Evolutionary conservation across 1,284 basidiomycete genomes (phyloP).

Genomic region (Trametes pubescens): DNA sequence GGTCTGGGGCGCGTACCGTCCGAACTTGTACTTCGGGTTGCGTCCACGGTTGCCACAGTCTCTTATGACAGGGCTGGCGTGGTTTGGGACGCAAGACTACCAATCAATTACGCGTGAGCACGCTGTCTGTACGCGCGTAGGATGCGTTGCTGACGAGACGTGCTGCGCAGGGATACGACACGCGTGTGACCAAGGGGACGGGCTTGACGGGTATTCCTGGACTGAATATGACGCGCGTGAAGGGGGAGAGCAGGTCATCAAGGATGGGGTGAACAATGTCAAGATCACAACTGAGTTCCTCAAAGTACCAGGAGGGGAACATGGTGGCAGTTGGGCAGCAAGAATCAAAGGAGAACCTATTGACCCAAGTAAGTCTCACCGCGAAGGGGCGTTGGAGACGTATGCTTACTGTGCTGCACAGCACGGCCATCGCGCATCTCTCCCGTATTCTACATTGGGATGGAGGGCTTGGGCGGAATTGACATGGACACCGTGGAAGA

Average conservation of each 20-base stretch:
- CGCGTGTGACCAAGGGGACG: conserved; percentile 90
- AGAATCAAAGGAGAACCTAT: conserved; percentile 87
- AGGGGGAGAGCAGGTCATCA: conserved; percentile 86
- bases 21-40: conserved; percentile 93
- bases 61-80: conserved; percentile 90
- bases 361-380: conserved; percentile 59
- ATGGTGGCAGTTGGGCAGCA: conserved; percentile 91
- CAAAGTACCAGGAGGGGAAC: conserved; percentile 80
- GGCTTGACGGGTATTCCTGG: conserved; percentile 85
- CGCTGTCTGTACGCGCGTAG: conserved; percentile 1
- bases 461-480: conserved; percentile 86
- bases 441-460: conserved; percentile 84
- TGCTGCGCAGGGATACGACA: conserved; percentile 74
- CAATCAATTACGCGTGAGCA: conserved; percentile 70
- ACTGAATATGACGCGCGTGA: conserved; percentile 86
- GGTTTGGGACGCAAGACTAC: conserved; percentile 89
- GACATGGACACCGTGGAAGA: conserved; percentile 81
- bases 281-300: conserved; percentile 86
- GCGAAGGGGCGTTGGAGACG: background rate
- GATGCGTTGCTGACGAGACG: conserved; percentile 5
- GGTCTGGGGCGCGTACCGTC: conserved; percentile 92
- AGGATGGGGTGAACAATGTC: conserved; percentile 86
- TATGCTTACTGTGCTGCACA: conserved; percentile 35
- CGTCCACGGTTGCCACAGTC: conserved; percentile 86
- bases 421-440: conserved; percentile 71